Percentiles rank a stretch among this genome's conserved stretches.
These are phyloP conservation scores for Simplicillium aogashimaense DNA, from an alignment of 2,329 filamentous ascomycete species.

Conservation along the genomic window DNA sequence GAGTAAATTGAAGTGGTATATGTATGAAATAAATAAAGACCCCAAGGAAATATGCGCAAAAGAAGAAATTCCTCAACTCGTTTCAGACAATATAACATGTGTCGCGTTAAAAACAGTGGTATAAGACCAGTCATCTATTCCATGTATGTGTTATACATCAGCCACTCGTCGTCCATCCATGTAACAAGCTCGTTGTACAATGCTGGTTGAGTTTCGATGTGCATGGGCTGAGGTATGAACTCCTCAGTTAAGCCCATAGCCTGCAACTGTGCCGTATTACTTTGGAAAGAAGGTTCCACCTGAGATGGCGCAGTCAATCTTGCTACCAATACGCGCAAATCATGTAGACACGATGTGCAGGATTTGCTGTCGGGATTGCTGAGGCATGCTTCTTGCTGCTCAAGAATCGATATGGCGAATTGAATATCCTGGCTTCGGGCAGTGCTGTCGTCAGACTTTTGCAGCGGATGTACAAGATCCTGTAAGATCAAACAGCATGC, in stretches of 20 bases:
- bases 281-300: slow-evolving; percentile 8
- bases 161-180: slow-evolving; percentile 27
- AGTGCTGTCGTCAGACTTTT: slow-evolving; percentile 11
- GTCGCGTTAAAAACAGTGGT: no score
- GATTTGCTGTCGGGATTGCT: slow-evolving; percentile 27
- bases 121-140: neutral
- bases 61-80: no score
- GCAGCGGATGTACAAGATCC: slow-evolving; percentile 26
- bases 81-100: no score
- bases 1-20: no score
- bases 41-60: no score
- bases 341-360: slow-evolving; percentile 26
- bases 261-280: slow-evolving; percentile 10
- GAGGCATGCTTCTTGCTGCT: slow-evolving; percentile 22
- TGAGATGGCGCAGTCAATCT: slow-evolving; percentile 17
- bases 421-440: slow-evolving; percentile 21
- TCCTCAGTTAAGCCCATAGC: slow-evolving; percentile 2
- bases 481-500: slow-evolving; percentile 36
- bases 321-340: slow-evolving; percentile 25
- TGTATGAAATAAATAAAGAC: no score
- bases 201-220: slow-evolving; percentile 18
- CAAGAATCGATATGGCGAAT: slow-evolving; percentile 31
- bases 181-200: slow-evolving; percentile 24
- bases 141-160: slow-evolving; percentile 16
- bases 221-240: slow-evolving; percentile 13